Evolutionary conservation across 805 yeast species (phyloP).

Genomic region (Sungouiella blattae): DNA sequence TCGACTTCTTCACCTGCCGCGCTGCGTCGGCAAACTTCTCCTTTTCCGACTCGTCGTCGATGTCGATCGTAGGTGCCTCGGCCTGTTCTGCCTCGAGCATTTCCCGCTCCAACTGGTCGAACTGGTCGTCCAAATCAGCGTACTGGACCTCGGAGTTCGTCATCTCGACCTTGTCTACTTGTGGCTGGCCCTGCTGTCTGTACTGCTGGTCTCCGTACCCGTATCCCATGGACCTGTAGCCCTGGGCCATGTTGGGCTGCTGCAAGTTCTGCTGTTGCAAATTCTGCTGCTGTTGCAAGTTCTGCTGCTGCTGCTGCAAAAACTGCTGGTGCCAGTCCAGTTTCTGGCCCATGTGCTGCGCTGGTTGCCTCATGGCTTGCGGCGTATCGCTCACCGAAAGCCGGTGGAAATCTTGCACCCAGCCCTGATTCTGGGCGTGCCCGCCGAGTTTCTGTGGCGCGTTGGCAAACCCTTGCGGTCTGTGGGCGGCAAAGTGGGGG

Average conservation of each 20-base stretch:
- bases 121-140: constrained; percentile 26
- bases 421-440: constrained; percentile 3
- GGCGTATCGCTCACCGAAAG: constrained; percentile 7
- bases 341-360: constrained; percentile 3
- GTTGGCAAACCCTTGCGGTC: no score
- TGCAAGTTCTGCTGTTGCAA: constrained; percentile 5
- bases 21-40: constrained; percentile 41
- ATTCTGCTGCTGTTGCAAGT: background rate
- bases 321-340: constrained; percentile 27
- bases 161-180: no score
- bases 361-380: no score
- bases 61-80: constrained; percentile 2
- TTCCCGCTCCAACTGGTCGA: constrained; percentile 32
- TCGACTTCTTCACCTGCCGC: constrained; percentile 30
- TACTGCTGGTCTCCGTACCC: background rate
- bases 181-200: constrained; percentile 5
- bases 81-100: constrained; percentile 12
- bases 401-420: constrained; percentile 14
- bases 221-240: background rate
- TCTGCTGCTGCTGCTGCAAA: constrained; percentile 11
- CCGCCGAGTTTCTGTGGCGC: no score
- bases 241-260: background rate
- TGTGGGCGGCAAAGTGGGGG: constrained; percentile 15
- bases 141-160: constrained; percentile 18
- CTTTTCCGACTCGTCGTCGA: constrained; percentile 22